phyloP scores from a whole-genome alignment of 2,329 filamentous ascomycete genomes.

The Kalmusia sp. region DNA sequence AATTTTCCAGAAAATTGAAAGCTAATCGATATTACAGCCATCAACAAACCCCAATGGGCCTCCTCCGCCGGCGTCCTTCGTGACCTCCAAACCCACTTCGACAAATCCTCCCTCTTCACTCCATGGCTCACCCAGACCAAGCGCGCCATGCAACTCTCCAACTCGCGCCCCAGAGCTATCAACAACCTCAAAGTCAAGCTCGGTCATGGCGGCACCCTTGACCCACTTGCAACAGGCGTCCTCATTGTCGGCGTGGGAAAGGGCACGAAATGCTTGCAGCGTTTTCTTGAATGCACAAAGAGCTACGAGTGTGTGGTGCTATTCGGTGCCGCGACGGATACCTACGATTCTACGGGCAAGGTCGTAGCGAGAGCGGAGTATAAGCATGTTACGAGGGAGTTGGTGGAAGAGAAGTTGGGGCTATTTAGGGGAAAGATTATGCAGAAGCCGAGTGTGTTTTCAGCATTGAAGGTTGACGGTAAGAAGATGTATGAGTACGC shows the following conservation, averaged over 20 bases:
- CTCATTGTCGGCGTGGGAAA: conserved; percentile 86
- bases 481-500: conserved; percentile 98
- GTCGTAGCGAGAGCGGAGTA: conserved; percentile 78
- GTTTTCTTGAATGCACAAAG: conserved; percentile 89
- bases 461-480: conserved; percentile 89
- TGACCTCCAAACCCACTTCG: conserved; percentile 84
- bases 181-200: conserved; percentile 76
- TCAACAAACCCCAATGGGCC: conserved; percentile 89
- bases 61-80: conserved; percentile 91
- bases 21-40: conserved; percentile 62
- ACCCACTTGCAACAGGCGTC: conserved; percentile 92
- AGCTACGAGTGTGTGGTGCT: conserved; percentile 88
- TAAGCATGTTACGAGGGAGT: conserved; percentile 79
- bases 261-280: conserved; percentile 81
- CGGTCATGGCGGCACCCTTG: conserved; percentile 93
- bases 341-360: conserved; percentile 87
- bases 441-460: conserved; percentile 92
- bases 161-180: conserved; percentile 63
- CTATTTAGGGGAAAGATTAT: conserved; percentile 82
- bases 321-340: conserved; percentile 92
- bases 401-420: conserved; percentile 77
- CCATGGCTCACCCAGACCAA: conserved; percentile 75
- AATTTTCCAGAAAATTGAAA: neutral
- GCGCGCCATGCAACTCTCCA: conserved; percentile 62
- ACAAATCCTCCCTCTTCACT: conserved; percentile 78